These are phyloP conservation scores for Simmondsia chinensis DNA, from an alignment of 148 eudicot genomes.

Conservation along the genomic window DNA sequence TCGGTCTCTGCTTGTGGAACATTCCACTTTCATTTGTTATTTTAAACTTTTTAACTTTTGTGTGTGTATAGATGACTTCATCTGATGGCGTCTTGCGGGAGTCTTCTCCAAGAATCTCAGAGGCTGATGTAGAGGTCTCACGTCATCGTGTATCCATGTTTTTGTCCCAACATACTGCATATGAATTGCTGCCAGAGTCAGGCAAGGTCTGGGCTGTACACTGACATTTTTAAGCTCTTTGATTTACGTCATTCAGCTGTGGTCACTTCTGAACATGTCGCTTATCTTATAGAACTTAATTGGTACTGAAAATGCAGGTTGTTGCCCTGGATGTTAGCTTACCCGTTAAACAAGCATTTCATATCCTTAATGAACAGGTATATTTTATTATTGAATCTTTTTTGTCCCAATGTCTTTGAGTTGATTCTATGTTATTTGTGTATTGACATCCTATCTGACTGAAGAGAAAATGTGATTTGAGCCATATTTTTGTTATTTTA, in stretches of 20 bases:
- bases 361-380: slow-evolving; percentile 94
- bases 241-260: no score
- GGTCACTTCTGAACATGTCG: no score
- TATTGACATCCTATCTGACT: no score
- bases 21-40: no score
- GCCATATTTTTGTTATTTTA: no score
- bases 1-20: no score
- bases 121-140: slow-evolving; percentile 67
- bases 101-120: slow-evolving; percentile 40
- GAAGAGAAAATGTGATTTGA: no score
- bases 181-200: slow-evolving; percentile 93
- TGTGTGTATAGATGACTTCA: slow-evolving; percentile 11
- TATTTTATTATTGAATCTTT: neutral
- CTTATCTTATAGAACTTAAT: slow-evolving; percentile 5
- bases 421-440: no score
- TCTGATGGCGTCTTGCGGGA: slow-evolving; percentile 37
- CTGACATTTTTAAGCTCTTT: no score
- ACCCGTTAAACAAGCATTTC: slow-evolving; percentile 97
- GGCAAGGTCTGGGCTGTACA: slow-evolving; percentile 57
- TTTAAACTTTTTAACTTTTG: slow-evolving; percentile 1
- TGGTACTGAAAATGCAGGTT: slow-evolving; percentile 35
- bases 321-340: slow-evolving; percentile 73
- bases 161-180: slow-evolving; percentile 70
- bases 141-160: slow-evolving; percentile 72
- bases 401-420: neutral